Conservation (phyloP, 2,329 filamentous ascomycete genomes). For the Cercospora zeae-maydis region DNA sequence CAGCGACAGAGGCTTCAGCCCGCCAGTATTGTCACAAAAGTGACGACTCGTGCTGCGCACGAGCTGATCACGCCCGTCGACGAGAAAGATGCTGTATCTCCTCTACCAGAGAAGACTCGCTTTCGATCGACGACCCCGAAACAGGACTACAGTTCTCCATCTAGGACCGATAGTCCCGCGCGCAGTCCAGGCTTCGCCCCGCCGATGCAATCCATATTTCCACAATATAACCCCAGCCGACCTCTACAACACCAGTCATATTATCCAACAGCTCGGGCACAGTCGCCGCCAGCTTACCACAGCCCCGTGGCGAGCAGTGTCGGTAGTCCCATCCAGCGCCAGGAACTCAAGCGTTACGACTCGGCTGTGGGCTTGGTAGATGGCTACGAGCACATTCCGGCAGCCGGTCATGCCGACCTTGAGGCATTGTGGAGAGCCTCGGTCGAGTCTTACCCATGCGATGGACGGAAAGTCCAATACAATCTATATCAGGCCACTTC, state of each 20-base stretch:
- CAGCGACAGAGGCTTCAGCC: conserved; percentile 18
- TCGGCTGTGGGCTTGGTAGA: conserved; percentile 31
- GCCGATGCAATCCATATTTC: conserved; percentile 69
- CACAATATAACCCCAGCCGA: conserved; percentile 65
- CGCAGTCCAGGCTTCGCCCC: conserved; percentile 27
- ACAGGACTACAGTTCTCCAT: neutral
- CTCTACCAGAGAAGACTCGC: conserved; percentile 26
- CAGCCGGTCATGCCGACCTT: conserved; percentile 28
- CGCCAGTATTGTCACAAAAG: conserved; percentile 7
- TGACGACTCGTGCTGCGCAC: neutral
- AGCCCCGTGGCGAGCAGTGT: conserved; percentile 63
- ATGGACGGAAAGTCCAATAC: conserved; percentile 31
- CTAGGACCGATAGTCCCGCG: conserved; percentile 3
- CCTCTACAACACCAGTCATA: conserved; percentile 67
- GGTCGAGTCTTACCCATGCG: conserved; percentile 22
- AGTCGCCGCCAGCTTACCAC: conserved; percentile 56
- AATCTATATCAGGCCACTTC: conserved; percentile 25
- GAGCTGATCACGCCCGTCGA: conserved; percentile 16
- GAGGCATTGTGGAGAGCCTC: conserved; percentile 32
- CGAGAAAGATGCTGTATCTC: conserved; percentile 27
- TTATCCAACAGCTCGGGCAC: conserved; percentile 57
- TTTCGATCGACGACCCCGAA: conserved; percentile 19
- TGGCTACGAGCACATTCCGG: conserved; percentile 33
- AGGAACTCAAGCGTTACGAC: conserved; percentile 26
- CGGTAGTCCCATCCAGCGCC: conserved; percentile 31